phyloP scores from a whole-genome alignment of 805 yeast species.

The Teunomyces barrocoloradensis region DNA sequence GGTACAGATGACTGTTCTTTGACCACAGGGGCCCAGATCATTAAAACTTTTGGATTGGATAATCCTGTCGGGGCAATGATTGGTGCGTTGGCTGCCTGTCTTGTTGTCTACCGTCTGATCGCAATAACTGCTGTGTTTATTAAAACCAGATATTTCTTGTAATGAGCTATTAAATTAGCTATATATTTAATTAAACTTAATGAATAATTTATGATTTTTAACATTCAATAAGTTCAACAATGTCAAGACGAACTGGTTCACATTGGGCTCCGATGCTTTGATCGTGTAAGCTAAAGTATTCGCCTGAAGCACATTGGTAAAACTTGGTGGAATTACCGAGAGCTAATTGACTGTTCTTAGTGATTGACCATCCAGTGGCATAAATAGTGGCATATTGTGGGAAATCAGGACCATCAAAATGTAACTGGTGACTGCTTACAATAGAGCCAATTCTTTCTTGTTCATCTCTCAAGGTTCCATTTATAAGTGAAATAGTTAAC shows the following conservation, averaged over 20 bases:
- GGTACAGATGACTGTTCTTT: conserved; percentile 20
- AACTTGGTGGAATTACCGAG: conserved; percentile 31
- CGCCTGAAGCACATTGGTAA: conserved; percentile 41
- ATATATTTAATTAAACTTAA: not conserved
- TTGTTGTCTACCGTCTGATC: conserved; percentile 31
- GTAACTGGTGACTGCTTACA: conserved; percentile 38
- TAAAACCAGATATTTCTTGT: not conserved
- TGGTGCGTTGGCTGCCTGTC: conserved; percentile 37
- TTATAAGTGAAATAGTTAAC: conserved; percentile 27
- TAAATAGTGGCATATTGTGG: conserved; percentile 39
- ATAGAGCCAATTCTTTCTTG: conserved; percentile 36
- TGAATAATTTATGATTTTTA: conserved; percentile 8
- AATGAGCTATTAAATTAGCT: not conserved
- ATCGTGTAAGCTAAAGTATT: conserved; percentile 38
- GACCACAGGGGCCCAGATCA: conserved; percentile 30
- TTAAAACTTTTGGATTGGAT: conserved; percentile 29
- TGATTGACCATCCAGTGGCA: conserved; percentile 41
- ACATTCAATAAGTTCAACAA: conserved; percentile 35
- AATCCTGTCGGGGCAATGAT: conserved; percentile 24
- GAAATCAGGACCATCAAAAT: conserved; percentile 38
- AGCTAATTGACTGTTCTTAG: conserved; percentile 30
- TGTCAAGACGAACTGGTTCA: conserved; percentile 34
- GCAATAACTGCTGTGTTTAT: conserved; percentile 8
- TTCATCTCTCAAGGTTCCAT: conserved; percentile 30
- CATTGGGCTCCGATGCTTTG: conserved; percentile 32